These are phyloP conservation scores for Tetradesmus obliquus DNA, from an alignment of 139 green algal species.

Conservation along the genomic window DNA sequence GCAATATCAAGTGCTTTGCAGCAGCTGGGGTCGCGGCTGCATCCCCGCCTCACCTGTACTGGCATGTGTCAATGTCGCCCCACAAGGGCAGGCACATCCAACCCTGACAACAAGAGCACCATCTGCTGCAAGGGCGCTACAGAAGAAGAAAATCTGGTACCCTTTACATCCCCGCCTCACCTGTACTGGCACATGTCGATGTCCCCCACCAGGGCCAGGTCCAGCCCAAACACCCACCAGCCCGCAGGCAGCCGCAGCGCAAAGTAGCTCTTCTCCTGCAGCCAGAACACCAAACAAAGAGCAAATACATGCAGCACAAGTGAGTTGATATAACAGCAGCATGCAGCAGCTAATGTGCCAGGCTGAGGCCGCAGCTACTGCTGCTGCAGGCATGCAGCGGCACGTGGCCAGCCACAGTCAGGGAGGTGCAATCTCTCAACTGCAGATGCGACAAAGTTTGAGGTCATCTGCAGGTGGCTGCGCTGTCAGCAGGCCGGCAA, in stretches of 20 bases:
- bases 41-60: constrained; percentile 61
- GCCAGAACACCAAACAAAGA: background rate
- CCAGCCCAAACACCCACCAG: constrained; percentile 93
- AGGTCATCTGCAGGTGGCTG: no score
- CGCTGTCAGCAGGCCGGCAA: no score
- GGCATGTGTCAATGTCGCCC: constrained; percentile 87
- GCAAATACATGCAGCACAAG: background rate
- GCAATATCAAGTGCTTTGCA: no score
- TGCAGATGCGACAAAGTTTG: no score
- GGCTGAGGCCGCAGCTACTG: background rate
- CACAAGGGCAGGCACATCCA: no score
- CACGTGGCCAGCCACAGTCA: background rate
- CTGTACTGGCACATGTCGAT: constrained; percentile 88
- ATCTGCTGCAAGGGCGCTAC: no score
- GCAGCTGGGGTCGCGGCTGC: no score
- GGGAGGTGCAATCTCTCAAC: background rate
- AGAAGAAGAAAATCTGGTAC: constrained; percentile 28
- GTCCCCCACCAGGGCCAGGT: constrained; percentile 85
- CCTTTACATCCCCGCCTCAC: background rate
- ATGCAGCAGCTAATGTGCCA: background rate
- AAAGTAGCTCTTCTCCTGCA: constrained; percentile 91
- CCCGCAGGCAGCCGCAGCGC: constrained; percentile 82
- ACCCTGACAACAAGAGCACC: no score
- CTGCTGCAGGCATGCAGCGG: no score
- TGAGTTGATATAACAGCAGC: background rate